Percentiles rank a stretch among this genome's conserved stretches.
Conservation (phyloP, 225 moss, liverwort and hornwort species). For the Thuidium tamariscinum region DNA sequence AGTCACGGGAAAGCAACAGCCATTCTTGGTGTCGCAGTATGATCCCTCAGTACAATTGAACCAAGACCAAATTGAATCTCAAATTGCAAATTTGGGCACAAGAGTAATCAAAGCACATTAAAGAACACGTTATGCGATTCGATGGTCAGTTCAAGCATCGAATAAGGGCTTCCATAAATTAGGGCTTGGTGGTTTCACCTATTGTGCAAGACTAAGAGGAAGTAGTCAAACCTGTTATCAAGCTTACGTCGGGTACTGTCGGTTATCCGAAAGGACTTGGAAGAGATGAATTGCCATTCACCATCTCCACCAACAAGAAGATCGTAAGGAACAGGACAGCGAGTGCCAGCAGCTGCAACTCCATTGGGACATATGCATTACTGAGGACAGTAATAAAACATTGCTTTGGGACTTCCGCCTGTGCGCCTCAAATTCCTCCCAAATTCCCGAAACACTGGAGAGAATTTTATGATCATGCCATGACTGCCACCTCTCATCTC, state of each 20-base stretch:
- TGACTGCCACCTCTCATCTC: not conserved
- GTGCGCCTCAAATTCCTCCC: not conserved
- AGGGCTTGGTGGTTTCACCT: not conserved
- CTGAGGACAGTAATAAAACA: too few relatives aligned
- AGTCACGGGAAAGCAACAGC: not conserved
- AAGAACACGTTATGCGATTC: too few relatives aligned
- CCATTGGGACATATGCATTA: too few relatives aligned
- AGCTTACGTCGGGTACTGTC: not conserved
- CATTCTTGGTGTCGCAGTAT: too few relatives aligned
- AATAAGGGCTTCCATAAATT: not conserved
- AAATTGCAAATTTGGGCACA: too few relatives aligned
- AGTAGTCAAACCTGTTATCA: slow-evolving; percentile 13
- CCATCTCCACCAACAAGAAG: not conserved
- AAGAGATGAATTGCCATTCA: not conserved
- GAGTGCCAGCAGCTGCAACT: not conserved
- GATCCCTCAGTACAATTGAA: too few relatives aligned
- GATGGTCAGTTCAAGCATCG: too few relatives aligned
- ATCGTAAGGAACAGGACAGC: not conserved
- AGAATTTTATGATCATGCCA: not conserved
- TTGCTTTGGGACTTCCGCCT: not conserved
- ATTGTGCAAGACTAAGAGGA: slow-evolving; percentile 20
- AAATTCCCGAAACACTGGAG: not conserved
- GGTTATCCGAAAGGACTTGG: not conserved
- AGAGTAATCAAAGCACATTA: too few relatives aligned
- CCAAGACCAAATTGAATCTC: too few relatives aligned